phyloP scores from a whole-genome alignment of 108 stramenopile genomes.

The Cyclotella choctawhatcheeana region DNA sequence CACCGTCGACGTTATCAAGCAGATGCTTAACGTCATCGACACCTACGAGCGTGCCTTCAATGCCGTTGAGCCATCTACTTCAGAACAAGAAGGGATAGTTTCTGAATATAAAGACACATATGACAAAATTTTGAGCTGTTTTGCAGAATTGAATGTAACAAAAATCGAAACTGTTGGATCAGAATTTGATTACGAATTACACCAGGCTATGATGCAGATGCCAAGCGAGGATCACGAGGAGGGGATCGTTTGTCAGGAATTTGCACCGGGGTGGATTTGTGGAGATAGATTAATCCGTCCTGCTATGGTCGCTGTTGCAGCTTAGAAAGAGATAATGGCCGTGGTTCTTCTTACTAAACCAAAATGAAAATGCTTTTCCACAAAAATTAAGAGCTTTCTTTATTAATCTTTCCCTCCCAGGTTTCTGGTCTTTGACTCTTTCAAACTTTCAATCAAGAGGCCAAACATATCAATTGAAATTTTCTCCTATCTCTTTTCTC shows the following conservation, averaged over 20 bases:
- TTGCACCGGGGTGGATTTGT: constrained; percentile 76
- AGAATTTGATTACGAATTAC: constrained; percentile 88
- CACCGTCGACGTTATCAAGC: constrained; percentile 60
- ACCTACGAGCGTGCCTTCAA: constrained; percentile 88
- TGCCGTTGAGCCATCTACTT: constrained; percentile 61
- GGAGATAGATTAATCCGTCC: constrained; percentile 83
- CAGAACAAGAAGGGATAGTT: constrained; percentile 69
- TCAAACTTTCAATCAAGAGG: no score
- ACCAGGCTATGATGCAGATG: constrained; percentile 90
- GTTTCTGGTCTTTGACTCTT: no score
- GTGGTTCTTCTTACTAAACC: no score
- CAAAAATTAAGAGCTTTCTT: no score
- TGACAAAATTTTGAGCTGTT: constrained; percentile 63
- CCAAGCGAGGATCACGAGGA: constrained; percentile 81
- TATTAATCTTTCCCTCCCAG: no score
- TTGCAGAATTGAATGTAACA: constrained; percentile 77
- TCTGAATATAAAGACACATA: constrained; percentile 74
- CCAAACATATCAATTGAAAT: no score
- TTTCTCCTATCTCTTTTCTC: no score
- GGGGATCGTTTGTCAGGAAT: constrained; percentile 89
- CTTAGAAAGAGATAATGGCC: constrained; percentile 26
- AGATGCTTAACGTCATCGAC: constrained; percentile 75
- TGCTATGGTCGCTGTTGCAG: constrained; percentile 87
- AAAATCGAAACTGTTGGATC: constrained; percentile 81
- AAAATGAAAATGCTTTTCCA: no score